Base-by-base conservation (phyloP, 2,329 filamentous ascomycete species). In the Exophiala viscosa region DNA sequence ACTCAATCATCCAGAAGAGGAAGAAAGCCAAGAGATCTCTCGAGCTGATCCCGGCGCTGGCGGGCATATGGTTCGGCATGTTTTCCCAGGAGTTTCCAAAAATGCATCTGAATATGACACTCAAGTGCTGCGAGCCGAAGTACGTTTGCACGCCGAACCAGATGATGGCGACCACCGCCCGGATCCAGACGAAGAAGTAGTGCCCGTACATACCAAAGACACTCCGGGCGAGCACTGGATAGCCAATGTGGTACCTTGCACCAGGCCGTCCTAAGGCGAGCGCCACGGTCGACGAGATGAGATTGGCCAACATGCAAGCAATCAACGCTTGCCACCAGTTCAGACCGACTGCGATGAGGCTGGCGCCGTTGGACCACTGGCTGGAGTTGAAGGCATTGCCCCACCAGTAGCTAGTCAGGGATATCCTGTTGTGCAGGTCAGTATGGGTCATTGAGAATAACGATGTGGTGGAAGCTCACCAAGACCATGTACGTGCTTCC, bases 201-300 rank as follows among this genome's bases (percentile, higher is more conserved):
- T 83, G 85, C 1, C 90, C 90, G 88, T 88, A 96, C 50, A 95
- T 86, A 11, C 90, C 90, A 62, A 95, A 95, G 0, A 85, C 89
- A 14, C 33, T n/a, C 51, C 90, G 78, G 59, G 79, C 80, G 23
- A 87, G 84, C 35, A 95, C 88, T 1, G 90, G 90, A 67, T 95
- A 96, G 1, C 87, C 87, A 60, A 95, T 88, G 68, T 95, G 90
- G 68, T 96, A 96, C 10, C 66, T 67, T 1, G 73, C 69, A 0
- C 31, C 44, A 13, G 80, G 15, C 2, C 15, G 15, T 41, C 39
- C 39, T 7, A 23, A 7, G 39, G 15, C 10, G 3, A 41, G 15
- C 5, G 39, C 39, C 2, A 41, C 39, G 17, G 15, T 41, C 4
- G 39, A 20, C 15, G 15, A 23, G 39, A 41, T 41, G 39, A 41